phyloP scores from a whole-genome alignment of 2,329 filamentous ascomycete genomes.

The Sclerotinia nivalis region DNA sequence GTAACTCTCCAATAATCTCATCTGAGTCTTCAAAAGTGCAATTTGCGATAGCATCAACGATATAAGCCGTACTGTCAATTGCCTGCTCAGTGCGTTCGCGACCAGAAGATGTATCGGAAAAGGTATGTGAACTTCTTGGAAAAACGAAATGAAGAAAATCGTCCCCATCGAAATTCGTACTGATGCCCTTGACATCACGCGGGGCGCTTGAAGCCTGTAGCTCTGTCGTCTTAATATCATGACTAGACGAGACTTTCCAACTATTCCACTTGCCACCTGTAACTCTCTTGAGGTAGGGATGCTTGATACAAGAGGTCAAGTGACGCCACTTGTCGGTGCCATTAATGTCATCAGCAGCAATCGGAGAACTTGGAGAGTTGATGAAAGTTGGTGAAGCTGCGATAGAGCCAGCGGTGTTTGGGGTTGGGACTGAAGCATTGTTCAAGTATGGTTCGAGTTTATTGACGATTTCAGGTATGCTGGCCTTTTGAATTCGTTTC shows the following conservation, averaged over 20 bases:
- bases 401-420: not conserved
- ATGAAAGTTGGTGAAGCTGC: not conserved
- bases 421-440: not conserved
- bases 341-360: slow-evolving; percentile 29
- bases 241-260: slow-evolving; percentile 57
- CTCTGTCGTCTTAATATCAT: slow-evolving; percentile 45
- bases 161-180: slow-evolving; percentile 44
- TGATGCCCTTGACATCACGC: slow-evolving; percentile 29
- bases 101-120: slow-evolving; percentile 42
- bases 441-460: slow-evolving; percentile 34
- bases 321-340: slow-evolving; percentile 51
- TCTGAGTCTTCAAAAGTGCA: slow-evolving; percentile 41
- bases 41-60: slow-evolving; percentile 46
- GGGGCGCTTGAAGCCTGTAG: not conserved
- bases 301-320: slow-evolving; percentile 52
- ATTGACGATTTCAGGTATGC: slow-evolving; percentile 34
- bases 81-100: slow-evolving; percentile 48
- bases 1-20: slow-evolving; percentile 59
- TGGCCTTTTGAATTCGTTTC: slow-evolving; percentile 48
- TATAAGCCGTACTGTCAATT: slow-evolving; percentile 51
- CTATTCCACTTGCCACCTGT: slow-evolving; percentile 47
- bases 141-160: slow-evolving; percentile 54
- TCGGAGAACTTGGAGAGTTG: slow-evolving; percentile 15
- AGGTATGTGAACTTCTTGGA: slow-evolving; percentile 46
- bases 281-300: slow-evolving; percentile 49